Percentiles rank a stretch among this genome's conserved stretches.
These are phyloP conservation scores for Chamaenerion angustifolium DNA, from an alignment of 345 rosid genomes.

Conservation along the genomic window DNA sequence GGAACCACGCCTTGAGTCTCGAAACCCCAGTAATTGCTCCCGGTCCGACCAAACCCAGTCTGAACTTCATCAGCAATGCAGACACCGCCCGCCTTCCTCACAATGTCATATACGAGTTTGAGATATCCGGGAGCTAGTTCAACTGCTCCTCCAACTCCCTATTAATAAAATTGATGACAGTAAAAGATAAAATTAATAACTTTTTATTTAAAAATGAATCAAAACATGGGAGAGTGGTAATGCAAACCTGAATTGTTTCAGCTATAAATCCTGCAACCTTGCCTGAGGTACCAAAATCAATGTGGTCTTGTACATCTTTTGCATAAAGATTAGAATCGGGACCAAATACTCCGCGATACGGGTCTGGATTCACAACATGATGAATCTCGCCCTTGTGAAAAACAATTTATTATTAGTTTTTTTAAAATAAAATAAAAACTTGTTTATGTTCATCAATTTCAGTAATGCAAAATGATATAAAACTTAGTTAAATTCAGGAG, in stretches of 20 bases:
- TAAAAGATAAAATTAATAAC: neutral
- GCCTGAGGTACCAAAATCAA: slow-evolving; percentile 80
- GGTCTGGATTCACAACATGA: slow-evolving; percentile 87
- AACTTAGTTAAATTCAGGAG: no score
- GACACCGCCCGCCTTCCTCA: slow-evolving; percentile 74
- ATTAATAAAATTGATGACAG: neutral
- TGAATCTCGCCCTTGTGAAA: slow-evolving; percentile 72
- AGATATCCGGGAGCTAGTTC: slow-evolving; percentile 93
- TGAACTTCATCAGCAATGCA: slow-evolving; percentile 97
- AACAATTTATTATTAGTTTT: neutral
- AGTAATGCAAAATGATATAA: no score
- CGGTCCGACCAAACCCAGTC: slow-evolving; percentile 85
- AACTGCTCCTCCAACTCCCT: slow-evolving; percentile 96
- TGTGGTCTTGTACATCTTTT: slow-evolving; percentile 80
- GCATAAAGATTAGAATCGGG: slow-evolving; percentile 70
- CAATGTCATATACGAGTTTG: slow-evolving; percentile 64
- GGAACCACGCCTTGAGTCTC: slow-evolving; percentile 88
- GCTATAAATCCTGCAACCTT: slow-evolving; percentile 87
- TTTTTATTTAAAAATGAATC: neutral
- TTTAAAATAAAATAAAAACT: neutral
- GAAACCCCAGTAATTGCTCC: slow-evolving; percentile 94
- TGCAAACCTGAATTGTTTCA: slow-evolving; percentile 78
- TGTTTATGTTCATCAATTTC: neutral
- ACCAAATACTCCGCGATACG: slow-evolving; percentile 76
- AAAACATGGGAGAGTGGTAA: neutral